Conservation (phyloP, 2,329 filamentous ascomycete species). For the Byssoonygena ceratinophila region DNA sequence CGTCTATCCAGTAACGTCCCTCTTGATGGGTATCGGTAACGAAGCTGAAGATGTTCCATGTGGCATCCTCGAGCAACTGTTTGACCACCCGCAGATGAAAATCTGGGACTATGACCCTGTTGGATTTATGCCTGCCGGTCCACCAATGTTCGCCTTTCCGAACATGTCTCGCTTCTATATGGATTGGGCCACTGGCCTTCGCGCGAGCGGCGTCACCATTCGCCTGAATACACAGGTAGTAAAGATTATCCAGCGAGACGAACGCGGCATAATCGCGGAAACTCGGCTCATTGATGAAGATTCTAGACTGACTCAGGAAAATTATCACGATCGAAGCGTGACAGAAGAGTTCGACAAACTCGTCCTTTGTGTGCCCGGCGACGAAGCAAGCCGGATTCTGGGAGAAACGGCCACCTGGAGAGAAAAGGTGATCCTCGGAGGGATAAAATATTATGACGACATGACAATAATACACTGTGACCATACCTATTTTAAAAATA, state of each 20-base stretch:
- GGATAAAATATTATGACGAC: slow-evolving; percentile 54
- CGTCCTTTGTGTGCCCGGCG: slow-evolving; percentile 47
- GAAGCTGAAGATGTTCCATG: slow-evolving; percentile 61
- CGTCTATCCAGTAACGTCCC: slow-evolving; percentile 58
- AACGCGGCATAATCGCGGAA: slow-evolving; percentile 41
- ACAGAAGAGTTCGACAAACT: slow-evolving; percentile 49
- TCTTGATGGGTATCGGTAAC: slow-evolving; percentile 66
- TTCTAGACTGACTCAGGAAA: slow-evolving; percentile 15
- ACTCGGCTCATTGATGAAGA: slow-evolving; percentile 19
- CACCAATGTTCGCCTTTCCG: slow-evolving; percentile 51
- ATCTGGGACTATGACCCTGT: slow-evolving; percentile 50
- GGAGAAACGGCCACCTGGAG: slow-evolving; percentile 44
- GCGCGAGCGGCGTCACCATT: slow-evolving; percentile 45
- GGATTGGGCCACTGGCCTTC: slow-evolving; percentile 45
- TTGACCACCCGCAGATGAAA: slow-evolving; percentile 49
- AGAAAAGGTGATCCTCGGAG: slow-evolving; percentile 59
- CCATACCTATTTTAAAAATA: slow-evolving; percentile 46
- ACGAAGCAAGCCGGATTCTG: slow-evolving; percentile 47
- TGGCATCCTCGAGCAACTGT: slow-evolving; percentile 54
- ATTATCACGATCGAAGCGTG: slow-evolving; percentile 33
- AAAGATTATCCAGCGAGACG: slow-evolving; percentile 41
- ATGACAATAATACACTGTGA: slow-evolving; percentile 53
- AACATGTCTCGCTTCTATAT: slow-evolving; percentile 49
- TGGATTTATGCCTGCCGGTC: slow-evolving; percentile 45
- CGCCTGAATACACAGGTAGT: slow-evolving; percentile 47